Evolutionary conservation across 495 filamentous ascomycete species (phyloP).

Genomic region (Aspergillus conjunctus): DNA sequence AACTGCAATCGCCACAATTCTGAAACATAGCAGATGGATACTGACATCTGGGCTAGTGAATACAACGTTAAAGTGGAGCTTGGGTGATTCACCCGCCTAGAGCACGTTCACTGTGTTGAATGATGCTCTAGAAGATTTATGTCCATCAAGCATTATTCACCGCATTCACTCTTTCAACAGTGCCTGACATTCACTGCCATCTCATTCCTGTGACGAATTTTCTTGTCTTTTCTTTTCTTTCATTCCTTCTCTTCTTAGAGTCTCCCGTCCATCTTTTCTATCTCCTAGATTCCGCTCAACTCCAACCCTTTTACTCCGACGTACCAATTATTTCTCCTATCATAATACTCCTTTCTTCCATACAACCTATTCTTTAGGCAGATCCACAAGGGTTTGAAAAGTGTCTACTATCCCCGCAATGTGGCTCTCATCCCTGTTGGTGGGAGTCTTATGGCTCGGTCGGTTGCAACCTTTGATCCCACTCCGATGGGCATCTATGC

Average conservation of each 20-base stretch:
- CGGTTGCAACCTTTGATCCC: not conserved
- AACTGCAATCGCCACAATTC: too few relatives aligned
- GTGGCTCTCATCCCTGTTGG: slow-evolving; percentile 1
- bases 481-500: not conserved
- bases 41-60: too few relatives aligned
- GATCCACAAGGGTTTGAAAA: not conserved
- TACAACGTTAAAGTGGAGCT: too few relatives aligned
- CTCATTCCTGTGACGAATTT: not conserved
- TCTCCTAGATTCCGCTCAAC: too few relatives aligned
- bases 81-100: too few relatives aligned
- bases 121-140: not conserved
- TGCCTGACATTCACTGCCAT: not conserved
- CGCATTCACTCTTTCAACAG: not conserved
- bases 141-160: not conserved
- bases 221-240: not conserved
- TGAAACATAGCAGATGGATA: too few relatives aligned
- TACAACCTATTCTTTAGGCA: not conserved
- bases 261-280: too few relatives aligned
- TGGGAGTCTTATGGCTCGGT: slow-evolving; percentile 11
- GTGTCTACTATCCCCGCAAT: not conserved
- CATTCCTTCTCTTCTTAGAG: not conserved
- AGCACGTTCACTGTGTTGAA: not conserved
- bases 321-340: not conserved
- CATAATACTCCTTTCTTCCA: not conserved
- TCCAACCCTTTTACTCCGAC: too few relatives aligned